Conservation (phyloP, 2,329 filamentous ascomycete genomes). For the Dothiorella sarmentorum region DNA sequence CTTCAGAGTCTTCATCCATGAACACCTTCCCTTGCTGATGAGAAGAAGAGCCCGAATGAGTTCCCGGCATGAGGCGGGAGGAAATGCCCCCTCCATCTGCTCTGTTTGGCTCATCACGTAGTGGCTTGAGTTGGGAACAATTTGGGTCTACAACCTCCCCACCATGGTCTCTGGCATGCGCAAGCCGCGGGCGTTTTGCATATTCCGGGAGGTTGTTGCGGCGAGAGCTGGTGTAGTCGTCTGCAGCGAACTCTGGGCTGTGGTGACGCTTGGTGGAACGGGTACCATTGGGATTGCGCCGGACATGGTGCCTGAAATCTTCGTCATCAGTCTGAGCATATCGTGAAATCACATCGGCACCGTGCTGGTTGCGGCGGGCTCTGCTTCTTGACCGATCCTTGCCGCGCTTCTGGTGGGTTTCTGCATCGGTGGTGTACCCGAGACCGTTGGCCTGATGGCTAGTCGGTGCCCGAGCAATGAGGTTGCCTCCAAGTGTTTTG, state of each 20-base stretch:
- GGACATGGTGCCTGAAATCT: no score
- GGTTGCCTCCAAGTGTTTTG: neutral
- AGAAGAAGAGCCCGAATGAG: neutral
- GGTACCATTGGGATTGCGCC: neutral
- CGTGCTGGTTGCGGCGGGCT: neutral
- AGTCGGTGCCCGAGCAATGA: neutral
- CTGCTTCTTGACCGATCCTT: neutral
- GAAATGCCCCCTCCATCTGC: neutral
- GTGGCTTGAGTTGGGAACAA: neutral
- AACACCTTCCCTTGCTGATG: neutral
- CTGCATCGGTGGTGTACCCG: neutral
- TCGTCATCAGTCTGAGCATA: neutral
- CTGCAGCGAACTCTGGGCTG: neutral
- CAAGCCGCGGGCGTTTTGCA: neutral
- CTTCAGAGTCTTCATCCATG: conserved; percentile 6
- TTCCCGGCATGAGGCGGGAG: neutral
- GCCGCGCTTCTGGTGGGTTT: neutral
- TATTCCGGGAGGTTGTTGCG: no score
- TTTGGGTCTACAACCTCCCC: no score
- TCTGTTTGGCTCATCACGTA: neutral
- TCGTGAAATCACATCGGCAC: no score
- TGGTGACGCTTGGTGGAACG: neutral
- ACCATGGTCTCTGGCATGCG: neutral
- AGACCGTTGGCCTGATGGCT: neutral
- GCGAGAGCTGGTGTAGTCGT: neutral